Evolutionary conservation across 345 rosid species (phyloP), one percentile per base, ranked within the genome.

Genomic region (Acer saccharum): DNA sequence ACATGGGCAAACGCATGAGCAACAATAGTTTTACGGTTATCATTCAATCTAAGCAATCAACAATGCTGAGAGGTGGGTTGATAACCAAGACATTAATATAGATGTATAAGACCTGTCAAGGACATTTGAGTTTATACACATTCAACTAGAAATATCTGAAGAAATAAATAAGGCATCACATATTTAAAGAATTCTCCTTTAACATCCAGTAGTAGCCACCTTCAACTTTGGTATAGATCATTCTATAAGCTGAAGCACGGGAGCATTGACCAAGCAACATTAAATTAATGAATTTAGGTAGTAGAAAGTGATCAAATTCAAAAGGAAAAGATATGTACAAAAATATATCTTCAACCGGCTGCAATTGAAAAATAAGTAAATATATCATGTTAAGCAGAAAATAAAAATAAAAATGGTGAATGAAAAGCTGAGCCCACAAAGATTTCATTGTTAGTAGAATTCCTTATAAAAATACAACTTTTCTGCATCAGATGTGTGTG

Each of bases 41-140:
- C 35, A 52, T 55, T 79, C 76, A 68, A 60, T 8, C 60, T 20
- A 61, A 46, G 73, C 64, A 75, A 75, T 32, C 43, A 65, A 50
- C 10, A 3, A 50, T 18, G 18, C 27, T 18, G 48, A 20, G 70
- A 64, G 10, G 13, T 16, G n/a, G 20, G 25, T 61, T 63, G 43
- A 74, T 35, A 25, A 44, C 12, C 62, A 62, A 73, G 68, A 74
- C 12, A 29, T 21, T 17, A 16, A 14, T 20, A 23, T 62, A 21
- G 5, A 63, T 25, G n/a, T 60, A 73, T 52, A 60, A 73, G 57
- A 6, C 6, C 16, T 2, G 27, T 60, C 27, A 11, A 72, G 10
- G 12, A 63, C 68, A 73, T 14, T 46, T 62, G 69, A 10, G 25
- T 8, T 2, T 46, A 57, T 14, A 20, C 61, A 18, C 68, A 7